Percentiles rank a stretch among this genome's conserved stretches.
Conservation (phyloP, 305 asterid genomes). For the Rubia tinctorum region DNA sequence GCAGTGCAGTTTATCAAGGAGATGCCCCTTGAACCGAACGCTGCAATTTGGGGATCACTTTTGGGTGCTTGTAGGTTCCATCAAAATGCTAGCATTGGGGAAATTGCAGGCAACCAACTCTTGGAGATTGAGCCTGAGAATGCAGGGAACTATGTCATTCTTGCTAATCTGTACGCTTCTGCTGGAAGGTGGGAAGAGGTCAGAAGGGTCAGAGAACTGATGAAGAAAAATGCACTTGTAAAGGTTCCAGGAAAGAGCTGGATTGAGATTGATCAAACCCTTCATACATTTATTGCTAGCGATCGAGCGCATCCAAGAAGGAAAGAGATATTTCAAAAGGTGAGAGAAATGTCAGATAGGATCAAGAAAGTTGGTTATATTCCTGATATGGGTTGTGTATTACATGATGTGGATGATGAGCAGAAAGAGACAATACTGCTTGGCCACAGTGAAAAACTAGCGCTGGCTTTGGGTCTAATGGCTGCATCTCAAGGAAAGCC, state of each 20-base stretch:
- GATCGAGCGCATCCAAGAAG: constrained; percentile 36
- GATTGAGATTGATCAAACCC: constrained; percentile 44
- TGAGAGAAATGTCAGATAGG: constrained; percentile 32
- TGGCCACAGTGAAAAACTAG: constrained; percentile 59
- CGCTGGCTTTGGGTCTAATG: constrained; percentile 52
- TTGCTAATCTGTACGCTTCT: constrained; percentile 64
- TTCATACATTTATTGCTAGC: constrained; percentile 40
- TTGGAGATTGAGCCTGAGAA: constrained; percentile 77
- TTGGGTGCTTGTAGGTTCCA: constrained; percentile 88
- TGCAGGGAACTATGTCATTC: constrained; percentile 61
- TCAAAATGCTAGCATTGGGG: constrained; percentile 52
- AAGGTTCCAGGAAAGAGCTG: constrained; percentile 89
- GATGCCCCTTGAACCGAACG: constrained; percentile 78
- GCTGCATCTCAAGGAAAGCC: constrained; percentile 28
- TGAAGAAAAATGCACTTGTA: constrained; percentile 42
- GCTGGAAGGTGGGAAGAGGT: constrained; percentile 84
- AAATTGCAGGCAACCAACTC: constrained; percentile 54
- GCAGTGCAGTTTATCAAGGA: constrained; percentile 61
- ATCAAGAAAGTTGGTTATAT: constrained; percentile 39
- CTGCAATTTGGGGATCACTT: constrained; percentile 84
- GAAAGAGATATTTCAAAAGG: constrained; percentile 31
- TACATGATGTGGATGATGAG: constrained; percentile 49
- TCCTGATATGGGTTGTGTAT: constrained; percentile 43
- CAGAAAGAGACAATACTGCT: constrained; percentile 40
- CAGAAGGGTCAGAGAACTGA: constrained; percentile 53